Percentiles rank a stretch among this genome's conserved stretches.
phyloP scores from a whole-genome alignment of 768 basidiomycete species.

The Lentinula guzmanii region DNA sequence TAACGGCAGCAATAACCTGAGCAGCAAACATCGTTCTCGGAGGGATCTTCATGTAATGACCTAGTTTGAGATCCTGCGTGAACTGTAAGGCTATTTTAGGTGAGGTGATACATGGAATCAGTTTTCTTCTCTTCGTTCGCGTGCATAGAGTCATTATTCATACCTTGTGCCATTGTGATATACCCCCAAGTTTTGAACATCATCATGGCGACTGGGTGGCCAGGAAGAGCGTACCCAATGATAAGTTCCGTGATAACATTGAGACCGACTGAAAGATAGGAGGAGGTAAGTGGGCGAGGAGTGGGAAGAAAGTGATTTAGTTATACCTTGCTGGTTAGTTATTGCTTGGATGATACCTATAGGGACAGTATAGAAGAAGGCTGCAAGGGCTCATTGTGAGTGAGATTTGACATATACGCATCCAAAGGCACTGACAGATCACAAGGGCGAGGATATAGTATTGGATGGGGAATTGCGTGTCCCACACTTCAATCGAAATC shows the following conservation, averaged over 20 bases:
- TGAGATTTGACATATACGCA: background rate
- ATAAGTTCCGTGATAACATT: conserved; percentile 78
- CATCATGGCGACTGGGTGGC: conserved; percentile 69
- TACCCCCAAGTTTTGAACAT: conserved; percentile 84
- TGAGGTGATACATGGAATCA: background rate
- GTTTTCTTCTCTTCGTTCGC: background rate
- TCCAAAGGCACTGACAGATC: conserved; percentile 33
- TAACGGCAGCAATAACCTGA: conserved; percentile 60
- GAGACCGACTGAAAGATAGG: conserved; percentile 37
- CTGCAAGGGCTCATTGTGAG: conserved; percentile 6
- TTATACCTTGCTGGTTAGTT: conserved; percentile 58
- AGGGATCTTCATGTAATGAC: conserved; percentile 74
- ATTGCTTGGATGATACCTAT: conserved; percentile 68
- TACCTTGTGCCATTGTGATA: conserved; percentile 56
- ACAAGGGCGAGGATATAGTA: conserved; percentile 65
- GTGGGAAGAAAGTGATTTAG: background rate
- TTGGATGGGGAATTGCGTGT: conserved; percentile 63
- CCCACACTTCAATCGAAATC: conserved; percentile 68
- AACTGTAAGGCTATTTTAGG: conserved; percentile 26
- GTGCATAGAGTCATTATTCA: background rate
- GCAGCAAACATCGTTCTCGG: conserved; percentile 68
- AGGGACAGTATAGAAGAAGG: conserved; percentile 70
- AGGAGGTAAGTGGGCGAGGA: background rate
- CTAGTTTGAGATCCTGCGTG: conserved; percentile 73
- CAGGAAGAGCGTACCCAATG: conserved; percentile 74